Percentiles rank a stretch among this genome's conserved stretches.
phyloP scores from a whole-genome alignment of 2,329 filamentous ascomycete species.

The Arthroderma sp. region DNA sequence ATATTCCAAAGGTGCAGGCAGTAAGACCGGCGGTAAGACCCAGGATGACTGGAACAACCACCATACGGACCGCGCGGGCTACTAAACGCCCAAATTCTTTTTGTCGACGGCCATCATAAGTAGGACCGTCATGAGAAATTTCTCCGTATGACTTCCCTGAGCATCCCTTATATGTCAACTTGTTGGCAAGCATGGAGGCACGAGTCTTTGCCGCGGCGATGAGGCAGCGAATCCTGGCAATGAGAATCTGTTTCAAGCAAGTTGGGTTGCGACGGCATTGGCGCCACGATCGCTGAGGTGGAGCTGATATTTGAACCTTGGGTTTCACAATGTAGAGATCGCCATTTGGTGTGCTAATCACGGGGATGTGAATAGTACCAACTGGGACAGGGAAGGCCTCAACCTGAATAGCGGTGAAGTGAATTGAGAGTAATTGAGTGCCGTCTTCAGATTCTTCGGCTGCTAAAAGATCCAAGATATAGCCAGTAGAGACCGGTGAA shows the following conservation, averaged over 20 bases:
- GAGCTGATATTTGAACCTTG: conserved; percentile 25
- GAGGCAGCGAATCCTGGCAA: conserved; percentile 27
- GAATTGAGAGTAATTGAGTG: conserved; percentile 24
- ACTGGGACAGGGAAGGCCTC: conserved; percentile 30
- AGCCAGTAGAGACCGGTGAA: conserved; percentile 27
- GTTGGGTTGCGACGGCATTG: conserved; percentile 29
- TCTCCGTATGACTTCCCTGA: conserved; percentile 14
- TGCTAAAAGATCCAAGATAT: conserved; percentile 28
- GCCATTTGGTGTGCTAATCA: conserved; percentile 24
- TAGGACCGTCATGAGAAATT: conserved; percentile 5
- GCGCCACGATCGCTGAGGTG: conserved; percentile 27
- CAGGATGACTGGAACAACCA: conserved; percentile 33
- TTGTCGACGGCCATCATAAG: conserved; percentile 13
- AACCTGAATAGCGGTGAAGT: conserved; percentile 34
- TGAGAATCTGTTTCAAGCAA: conserved; percentile 26
- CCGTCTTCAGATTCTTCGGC: conserved; percentile 16
- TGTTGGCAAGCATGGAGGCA: conserved; percentile 19
- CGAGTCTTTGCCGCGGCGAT: conserved; percentile 26
- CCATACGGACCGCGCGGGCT: conserved; percentile 29
- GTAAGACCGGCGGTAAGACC: conserved; percentile 34
- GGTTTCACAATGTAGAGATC: conserved; percentile 26
- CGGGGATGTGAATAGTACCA: conserved; percentile 29
- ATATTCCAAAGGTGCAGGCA: conserved; percentile 34
- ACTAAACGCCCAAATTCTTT: conserved; percentile 27
- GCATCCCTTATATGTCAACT: conserved; percentile 21